These are phyloP conservation scores for Podospora pseudoanserina DNA, from an alignment of 495 filamentous ascomycete genomes.

Conservation along the genomic window DNA sequence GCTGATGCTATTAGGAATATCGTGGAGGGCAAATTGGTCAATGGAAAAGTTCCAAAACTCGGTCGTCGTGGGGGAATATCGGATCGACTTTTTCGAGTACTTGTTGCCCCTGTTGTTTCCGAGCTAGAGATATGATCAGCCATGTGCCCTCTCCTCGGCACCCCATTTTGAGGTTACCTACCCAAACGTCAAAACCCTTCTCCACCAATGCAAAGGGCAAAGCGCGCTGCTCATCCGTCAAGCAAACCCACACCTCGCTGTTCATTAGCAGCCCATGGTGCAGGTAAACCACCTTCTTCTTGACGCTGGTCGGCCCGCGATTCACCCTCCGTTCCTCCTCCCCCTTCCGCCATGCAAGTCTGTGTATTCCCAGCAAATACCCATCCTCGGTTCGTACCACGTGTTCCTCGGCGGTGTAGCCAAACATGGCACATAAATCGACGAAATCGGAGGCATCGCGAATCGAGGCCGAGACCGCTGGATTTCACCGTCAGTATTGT, in stretches of 20 bases:
- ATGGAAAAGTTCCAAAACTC: conserved; percentile 97
- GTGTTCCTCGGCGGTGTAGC: conserved; percentile 92
- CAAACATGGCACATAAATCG: conserved; percentile 83
- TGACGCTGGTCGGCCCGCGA: conserved; percentile 60
- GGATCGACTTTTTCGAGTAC: conserved; percentile 89
- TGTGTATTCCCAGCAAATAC: conserved; percentile 87
- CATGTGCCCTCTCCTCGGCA: background rate
- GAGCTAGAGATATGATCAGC: conserved; percentile 48
- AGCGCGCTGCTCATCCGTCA: conserved; percentile 79
- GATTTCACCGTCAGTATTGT: conserved; percentile 19
- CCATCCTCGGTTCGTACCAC: conserved; percentile 92
- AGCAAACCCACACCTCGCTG: conserved; percentile 95
- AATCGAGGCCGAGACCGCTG: conserved; percentile 51
- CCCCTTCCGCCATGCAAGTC: conserved; percentile 74
- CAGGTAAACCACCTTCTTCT: conserved; percentile 87
- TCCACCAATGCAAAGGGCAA: conserved; percentile 89
- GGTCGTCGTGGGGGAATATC: conserved; percentile 64
- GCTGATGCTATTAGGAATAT: conserved; percentile 89
- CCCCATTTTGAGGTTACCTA: conserved; percentile 35
- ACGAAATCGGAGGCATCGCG: conserved; percentile 81
- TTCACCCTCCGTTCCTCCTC: conserved; percentile 75
- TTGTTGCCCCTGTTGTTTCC: conserved; percentile 98
- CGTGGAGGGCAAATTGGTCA: conserved; percentile 95
- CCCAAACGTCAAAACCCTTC: conserved; percentile 94
- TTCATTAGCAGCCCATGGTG: conserved; percentile 98